Evolutionary conservation across 805 yeast species (phyloP), one percentile per base, ranked within the genome.

Genomic region (Metschnikowia sp.): DNA sequence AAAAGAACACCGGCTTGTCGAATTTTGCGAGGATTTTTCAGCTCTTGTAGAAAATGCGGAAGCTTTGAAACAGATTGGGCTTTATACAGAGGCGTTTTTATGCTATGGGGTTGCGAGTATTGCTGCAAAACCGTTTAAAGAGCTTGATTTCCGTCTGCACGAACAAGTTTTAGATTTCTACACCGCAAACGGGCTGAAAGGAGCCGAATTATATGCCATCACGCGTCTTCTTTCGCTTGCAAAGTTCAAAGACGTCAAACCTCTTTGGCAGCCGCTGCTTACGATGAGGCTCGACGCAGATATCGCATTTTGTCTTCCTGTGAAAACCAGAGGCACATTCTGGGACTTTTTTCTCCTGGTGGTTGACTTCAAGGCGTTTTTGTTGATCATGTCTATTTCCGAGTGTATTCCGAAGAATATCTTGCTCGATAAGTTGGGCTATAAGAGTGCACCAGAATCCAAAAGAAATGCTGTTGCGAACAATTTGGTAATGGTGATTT

Each of bases 351-450:
- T 67, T 13, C 37, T 39, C 10, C 50, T 52, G n/a, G 57, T 64
- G 8, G 59, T 69, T n/a, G 69, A 68, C 47, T 54, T 60, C 44
- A 68, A 70, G 50, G 56, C 55, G 28, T 64, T 67, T 39, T 52
- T 69, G 18, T 51, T 67, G 39, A 50, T 69, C 8, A 53, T 70
- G 33, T 56, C 69, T 3, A 49, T 59, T 19, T 55, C 63, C 1
- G 57, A 58, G 37, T 51, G 56, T 28, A 61, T 66, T 10, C 51
- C 68, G 0, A 43, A 63, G 10, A 29, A 13, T 5, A 62, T 61
- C 45, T 28, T 69, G 40, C 42, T 66, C 7, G 43, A 51, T n/a
- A 47, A 58, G 19, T 44, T 69, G 52, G 75, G 74, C 4, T 60
- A 64, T 48, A 40, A 44, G 12, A 49, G 43, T n/a, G 50, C 50